Evolutionary conservation across 495 filamentous ascomycete species (phyloP).

Genomic region (Xylaria nigripes): DNA sequence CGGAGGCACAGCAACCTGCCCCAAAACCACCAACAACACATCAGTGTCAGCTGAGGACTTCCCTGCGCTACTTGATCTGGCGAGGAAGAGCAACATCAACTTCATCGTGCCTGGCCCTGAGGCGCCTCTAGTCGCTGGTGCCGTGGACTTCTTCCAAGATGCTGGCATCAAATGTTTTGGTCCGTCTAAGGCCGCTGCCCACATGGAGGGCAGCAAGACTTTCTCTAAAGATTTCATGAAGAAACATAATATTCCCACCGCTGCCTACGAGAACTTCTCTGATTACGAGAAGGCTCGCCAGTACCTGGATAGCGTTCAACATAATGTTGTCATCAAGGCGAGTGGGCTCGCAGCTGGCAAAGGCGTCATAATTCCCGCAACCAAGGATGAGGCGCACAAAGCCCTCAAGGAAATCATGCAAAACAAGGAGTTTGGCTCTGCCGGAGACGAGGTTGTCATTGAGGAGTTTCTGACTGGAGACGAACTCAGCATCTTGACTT

Average conservation of each 20-base stretch:
- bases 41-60: constrained; percentile 65
- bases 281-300: constrained; percentile 66
- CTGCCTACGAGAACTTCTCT: constrained; percentile 79
- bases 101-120: constrained; percentile 88
- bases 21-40: constrained; percentile 65
- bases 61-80: constrained; percentile 64
- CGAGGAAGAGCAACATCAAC: constrained; percentile 64
- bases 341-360: constrained; percentile 82
- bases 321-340: constrained; percentile 86
- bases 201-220: constrained; percentile 92
- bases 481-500: constrained; percentile 83
- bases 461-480: constrained; percentile 91
- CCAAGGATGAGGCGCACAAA: constrained; percentile 70
- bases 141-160: constrained; percentile 73
- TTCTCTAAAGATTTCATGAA: constrained; percentile 99
- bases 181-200: constrained; percentile 74
- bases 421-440: constrained; percentile 74
- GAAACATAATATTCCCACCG: constrained; percentile 81
- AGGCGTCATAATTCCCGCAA: constrained; percentile 78
- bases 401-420: constrained; percentile 87
- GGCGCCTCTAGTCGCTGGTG: constrained; percentile 85
- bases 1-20: constrained; percentile 69
- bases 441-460: constrained; percentile 89
- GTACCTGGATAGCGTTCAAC: constrained; percentile 65
- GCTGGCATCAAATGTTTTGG: constrained; percentile 79